phyloP scores from a whole-genome alignment of 139 green algal genomes.

The Haematococcus sp. region DNA sequence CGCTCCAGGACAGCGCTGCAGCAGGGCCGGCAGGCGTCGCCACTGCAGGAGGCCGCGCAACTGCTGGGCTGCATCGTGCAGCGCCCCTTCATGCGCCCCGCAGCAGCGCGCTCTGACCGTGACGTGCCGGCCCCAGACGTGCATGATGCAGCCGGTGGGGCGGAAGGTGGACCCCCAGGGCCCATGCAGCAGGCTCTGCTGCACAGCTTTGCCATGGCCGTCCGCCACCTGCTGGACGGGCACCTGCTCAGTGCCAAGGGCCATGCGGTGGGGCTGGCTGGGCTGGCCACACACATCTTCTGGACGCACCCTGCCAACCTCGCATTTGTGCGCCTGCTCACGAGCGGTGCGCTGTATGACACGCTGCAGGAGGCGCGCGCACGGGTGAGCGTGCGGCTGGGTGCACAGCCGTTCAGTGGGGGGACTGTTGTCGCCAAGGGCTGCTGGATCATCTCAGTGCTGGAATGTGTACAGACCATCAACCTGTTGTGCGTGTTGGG shows the following conservation, averaged over 20 bases:
- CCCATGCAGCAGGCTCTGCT: constrained; percentile 27
- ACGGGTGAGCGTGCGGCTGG: constrained; percentile 3
- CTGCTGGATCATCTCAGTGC: neutral
- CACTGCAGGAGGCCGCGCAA: neutral
- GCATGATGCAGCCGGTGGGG: constrained; percentile 1
- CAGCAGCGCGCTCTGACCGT: neutral
- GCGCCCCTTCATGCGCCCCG: neutral
- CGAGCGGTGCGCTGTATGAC: constrained; percentile 21
- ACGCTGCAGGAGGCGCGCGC: too few relatives aligned
- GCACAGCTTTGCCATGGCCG: constrained; percentile 28
- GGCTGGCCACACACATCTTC: constrained; percentile 42
- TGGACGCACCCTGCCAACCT: constrained; percentile 51
- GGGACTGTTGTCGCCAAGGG: neutral
- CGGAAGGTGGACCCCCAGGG: neutral
- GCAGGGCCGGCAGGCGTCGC: neutral
- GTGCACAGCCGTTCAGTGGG: neutral
- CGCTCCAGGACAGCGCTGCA: neutral
- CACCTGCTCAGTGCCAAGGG: constrained; percentile 1
- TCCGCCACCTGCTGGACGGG: constrained; percentile 17
- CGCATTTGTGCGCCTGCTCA: constrained; percentile 34
- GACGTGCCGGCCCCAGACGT: neutral
- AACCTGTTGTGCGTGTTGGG: too few relatives aligned
- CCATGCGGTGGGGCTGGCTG: constrained; percentile 33
- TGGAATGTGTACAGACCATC: too few relatives aligned
- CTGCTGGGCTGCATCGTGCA: constrained; percentile 8